Evolutionary conservation across 2,329 filamentous ascomycete species (phyloP), one percentile per base, ranked within the genome.

Genomic region (Cercospora zeae-maydis): DNA sequence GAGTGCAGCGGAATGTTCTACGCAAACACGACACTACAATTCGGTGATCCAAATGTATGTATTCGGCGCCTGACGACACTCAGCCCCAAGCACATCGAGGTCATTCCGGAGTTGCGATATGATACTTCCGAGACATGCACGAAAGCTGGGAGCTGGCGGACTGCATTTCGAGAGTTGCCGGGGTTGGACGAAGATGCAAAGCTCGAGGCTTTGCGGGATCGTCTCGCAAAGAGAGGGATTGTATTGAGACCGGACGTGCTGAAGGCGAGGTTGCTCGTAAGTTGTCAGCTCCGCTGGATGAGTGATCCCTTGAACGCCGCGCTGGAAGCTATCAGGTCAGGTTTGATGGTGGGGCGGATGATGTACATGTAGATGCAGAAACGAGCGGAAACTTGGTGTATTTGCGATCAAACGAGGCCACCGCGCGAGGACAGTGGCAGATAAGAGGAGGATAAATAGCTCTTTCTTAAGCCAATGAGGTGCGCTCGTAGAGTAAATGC

Each of bases 131-230:
- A 64, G 53, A 61, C 37, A 3, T 67, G 66, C 37, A 58, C 55
- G 6, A 58, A 55, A 31, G 62, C 63, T 4, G 56, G 49, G n/a
- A 64, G 59, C 19, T 67, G 63, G 66, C 47, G 66, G n/a, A 64
- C 57, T 6, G 66, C 66, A 1, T 67, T 66, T 42, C 19, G 66
- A 27, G 61, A 64, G 6, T 34, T 67, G 11, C 63, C 66, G 1
- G 66, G 66, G 0, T n/a, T 67, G 59, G 64, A 67, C 33, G 63
- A 66, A 45, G 66, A 67, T 36, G 61, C 62, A 13, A 67, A 67
- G 16, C 39, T 67, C 47, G 61, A 67, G 49, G 56, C 19, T 42
- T 42, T 67, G 53, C 58, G 58, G 30, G 66, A 67, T 24, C 62
- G 60, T 21, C 24, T 66, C 31, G 37, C 34, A 58, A 59, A 55